Conservation (phyloP, 352 stramenopile genomes). For the Hyaloperonospora brassicae region DNA sequence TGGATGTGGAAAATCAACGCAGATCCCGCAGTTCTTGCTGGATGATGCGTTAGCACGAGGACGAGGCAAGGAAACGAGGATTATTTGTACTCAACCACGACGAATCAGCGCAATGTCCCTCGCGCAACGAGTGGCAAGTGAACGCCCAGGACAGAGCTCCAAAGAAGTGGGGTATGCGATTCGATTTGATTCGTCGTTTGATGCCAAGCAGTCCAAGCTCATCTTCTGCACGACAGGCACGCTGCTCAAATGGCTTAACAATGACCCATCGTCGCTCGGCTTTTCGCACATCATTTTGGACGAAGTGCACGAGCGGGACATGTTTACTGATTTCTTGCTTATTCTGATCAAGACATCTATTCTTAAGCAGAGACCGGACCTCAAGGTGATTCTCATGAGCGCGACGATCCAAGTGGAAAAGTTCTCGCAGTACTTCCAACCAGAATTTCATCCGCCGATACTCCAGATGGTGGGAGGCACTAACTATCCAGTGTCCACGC, state of each 20-base stretch:
- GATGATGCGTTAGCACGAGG: slow-evolving; percentile 69
- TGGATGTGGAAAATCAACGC: slow-evolving; percentile 90
- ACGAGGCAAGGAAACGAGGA: slow-evolving; percentile 48
- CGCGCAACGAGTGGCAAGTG: slow-evolving; percentile 75
- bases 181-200: slow-evolving; percentile 81
- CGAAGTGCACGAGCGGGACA: slow-evolving; percentile 94
- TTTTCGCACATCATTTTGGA: slow-evolving; percentile 94
- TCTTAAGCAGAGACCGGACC: slow-evolving; percentile 63
- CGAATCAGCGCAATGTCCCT: slow-evolving; percentile 89
- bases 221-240: slow-evolving; percentile 98
- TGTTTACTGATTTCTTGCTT: slow-evolving; percentile 94
- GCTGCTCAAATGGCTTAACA: slow-evolving; percentile 78
- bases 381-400: slow-evolving; percentile 93
- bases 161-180: slow-evolving; percentile 89
- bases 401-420: slow-evolving; percentile 93
- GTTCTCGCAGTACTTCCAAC: slow-evolving; percentile 88
- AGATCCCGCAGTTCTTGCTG: slow-evolving; percentile 91
- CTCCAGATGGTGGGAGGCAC: slow-evolving; percentile 74
- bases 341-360: slow-evolving; percentile 90
- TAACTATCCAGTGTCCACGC: slow-evolving; percentile 86
- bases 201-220: slow-evolving; percentile 80
- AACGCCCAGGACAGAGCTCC: slow-evolving; percentile 48
- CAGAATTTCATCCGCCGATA: slow-evolving; percentile 57
- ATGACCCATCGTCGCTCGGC: slow-evolving; percentile 61
- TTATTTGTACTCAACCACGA: slow-evolving; percentile 92